Percentiles rank a stretch among this genome's conserved stretches.
Evolutionary conservation across 2,329 filamentous ascomycete genomes (phyloP).

Genomic region (Coniochaeta sp.): DNA sequence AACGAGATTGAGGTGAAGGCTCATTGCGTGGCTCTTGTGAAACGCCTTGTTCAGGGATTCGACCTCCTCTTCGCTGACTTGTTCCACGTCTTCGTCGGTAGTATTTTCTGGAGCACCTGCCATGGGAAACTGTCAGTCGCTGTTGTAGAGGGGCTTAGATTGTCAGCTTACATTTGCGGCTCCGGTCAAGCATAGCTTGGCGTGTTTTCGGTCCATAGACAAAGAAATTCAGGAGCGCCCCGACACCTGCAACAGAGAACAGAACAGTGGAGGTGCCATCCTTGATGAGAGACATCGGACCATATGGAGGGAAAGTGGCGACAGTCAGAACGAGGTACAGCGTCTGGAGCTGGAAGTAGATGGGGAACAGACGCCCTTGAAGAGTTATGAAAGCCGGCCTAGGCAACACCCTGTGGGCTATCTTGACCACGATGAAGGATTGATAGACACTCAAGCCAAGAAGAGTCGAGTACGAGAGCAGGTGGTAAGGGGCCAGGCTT

Average conservation of each 20-base stretch:
- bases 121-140: background rate
- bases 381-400: slow-evolving; percentile 26
- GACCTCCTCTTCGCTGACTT: slow-evolving; percentile 18
- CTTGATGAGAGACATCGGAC: slow-evolving; percentile 19
- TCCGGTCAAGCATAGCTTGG: slow-evolving; percentile 21
- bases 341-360: slow-evolving; percentile 30
- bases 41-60: slow-evolving; percentile 22
- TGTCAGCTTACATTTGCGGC: slow-evolving; percentile 19
- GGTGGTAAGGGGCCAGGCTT: slow-evolving; percentile 24
- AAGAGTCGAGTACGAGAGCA: slow-evolving; percentile 30
- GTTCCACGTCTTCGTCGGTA: slow-evolving; percentile 3
- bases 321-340: slow-evolving; percentile 25
- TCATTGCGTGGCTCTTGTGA: slow-evolving; percentile 29
- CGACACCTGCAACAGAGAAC: slow-evolving; percentile 21
- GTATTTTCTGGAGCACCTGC: background rate
- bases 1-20: slow-evolving; percentile 32
- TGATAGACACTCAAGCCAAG: slow-evolving; percentile 33
- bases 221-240: slow-evolving; percentile 23
- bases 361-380: slow-evolving; percentile 31
- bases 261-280: slow-evolving; percentile 24
- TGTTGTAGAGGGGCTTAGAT: background rate
- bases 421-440: slow-evolving; percentile 27
- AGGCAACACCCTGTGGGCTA: slow-evolving; percentile 25
- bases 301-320: slow-evolving; percentile 23
- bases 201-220: slow-evolving; percentile 29